Percentiles rank a stretch among this genome's conserved stretches.
phyloP scores from a whole-genome alignment of 495 filamentous ascomycete genomes.

The Penicillium odoratum region DNA sequence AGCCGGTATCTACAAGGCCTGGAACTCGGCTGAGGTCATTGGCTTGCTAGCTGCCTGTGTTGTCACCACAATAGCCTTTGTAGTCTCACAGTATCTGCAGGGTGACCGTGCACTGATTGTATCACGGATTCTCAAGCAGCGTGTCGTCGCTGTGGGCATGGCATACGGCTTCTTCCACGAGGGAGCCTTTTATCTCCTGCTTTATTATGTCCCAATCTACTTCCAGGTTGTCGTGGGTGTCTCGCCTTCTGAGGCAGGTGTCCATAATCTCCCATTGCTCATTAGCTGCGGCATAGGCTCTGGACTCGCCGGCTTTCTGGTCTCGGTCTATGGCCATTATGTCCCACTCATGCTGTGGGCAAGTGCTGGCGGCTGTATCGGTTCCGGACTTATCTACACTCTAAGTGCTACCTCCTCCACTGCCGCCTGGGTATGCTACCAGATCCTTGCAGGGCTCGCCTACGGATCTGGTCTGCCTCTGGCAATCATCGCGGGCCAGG shows the following conservation, averaged over 20 bases:
- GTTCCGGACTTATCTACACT: too few relatives aligned
- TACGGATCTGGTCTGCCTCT: too few relatives aligned
- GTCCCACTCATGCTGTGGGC: too few relatives aligned
- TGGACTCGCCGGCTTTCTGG: too few relatives aligned
- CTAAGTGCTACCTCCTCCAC: too few relatives aligned
- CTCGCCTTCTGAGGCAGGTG: neutral
- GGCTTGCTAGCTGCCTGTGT: constrained; percentile 17
- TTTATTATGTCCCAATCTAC: constrained; percentile 7
- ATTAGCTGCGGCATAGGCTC: too few relatives aligned
- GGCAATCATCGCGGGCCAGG: too few relatives aligned
- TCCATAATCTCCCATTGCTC: neutral
- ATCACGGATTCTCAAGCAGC: neutral
- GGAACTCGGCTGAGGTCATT: constrained; percentile 31
- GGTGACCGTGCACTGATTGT: neutral
- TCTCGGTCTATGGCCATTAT: too few relatives aligned
- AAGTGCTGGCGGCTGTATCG: too few relatives aligned
- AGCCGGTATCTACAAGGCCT: constrained; percentile 34
- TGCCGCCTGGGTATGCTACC: too few relatives aligned
- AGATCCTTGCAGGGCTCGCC: too few relatives aligned
- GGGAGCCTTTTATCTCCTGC: neutral
- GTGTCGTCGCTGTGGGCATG: neutral
- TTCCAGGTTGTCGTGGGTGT: neutral
- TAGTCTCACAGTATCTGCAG: neutral
- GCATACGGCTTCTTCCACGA: neutral
- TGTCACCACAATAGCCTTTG: neutral